Evolutionary conservation across 805 yeast species (phyloP).

Genomic region (Wickerhamiella galacta): DNA sequence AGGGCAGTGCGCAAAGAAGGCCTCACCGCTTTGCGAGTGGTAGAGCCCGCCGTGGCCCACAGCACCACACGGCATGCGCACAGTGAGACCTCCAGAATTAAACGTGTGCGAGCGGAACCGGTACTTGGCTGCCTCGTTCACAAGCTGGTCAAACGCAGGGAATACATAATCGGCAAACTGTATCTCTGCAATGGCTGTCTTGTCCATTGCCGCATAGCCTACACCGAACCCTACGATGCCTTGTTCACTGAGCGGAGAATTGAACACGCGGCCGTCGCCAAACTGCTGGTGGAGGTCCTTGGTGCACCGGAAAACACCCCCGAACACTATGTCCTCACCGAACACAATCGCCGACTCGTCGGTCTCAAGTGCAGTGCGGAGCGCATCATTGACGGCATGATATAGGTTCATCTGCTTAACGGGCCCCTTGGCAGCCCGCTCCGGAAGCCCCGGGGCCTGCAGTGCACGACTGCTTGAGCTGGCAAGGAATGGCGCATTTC

Average conservation of each 20-base stretch:
- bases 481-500: conserved; percentile 17
- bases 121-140: conserved; percentile 91
- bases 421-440: conserved; percentile 8
- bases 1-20: conserved; percentile 89
- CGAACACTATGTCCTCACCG: conserved; percentile 94
- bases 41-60: conserved; percentile 97
- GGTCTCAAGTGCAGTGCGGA: conserved; percentile 74
- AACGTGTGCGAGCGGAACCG: conserved; percentile 84
- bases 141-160: conserved; percentile 91
- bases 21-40: conserved; percentile 86
- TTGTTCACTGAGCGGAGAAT: conserved; percentile 91
- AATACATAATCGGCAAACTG: conserved; percentile 94
- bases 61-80: conserved; percentile 94
- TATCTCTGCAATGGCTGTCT: conserved; percentile 84
- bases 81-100: conserved; percentile 83
- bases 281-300: conserved; percentile 79
- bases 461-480: conserved; percentile 11
- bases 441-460: conserved; percentile 12
- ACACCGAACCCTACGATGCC: conserved; percentile 80
- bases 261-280: conserved; percentile 73
- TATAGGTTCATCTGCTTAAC: conserved; percentile 19
- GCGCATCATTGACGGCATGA: conserved; percentile 75
- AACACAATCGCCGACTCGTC: conserved; percentile 77
- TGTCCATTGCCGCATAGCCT: conserved; percentile 76
- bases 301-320: conserved; percentile 88